Evolutionary conservation across 768 basidiomycete genomes (phyloP).

Genomic region (Rhodocollybia butyracea): DNA sequence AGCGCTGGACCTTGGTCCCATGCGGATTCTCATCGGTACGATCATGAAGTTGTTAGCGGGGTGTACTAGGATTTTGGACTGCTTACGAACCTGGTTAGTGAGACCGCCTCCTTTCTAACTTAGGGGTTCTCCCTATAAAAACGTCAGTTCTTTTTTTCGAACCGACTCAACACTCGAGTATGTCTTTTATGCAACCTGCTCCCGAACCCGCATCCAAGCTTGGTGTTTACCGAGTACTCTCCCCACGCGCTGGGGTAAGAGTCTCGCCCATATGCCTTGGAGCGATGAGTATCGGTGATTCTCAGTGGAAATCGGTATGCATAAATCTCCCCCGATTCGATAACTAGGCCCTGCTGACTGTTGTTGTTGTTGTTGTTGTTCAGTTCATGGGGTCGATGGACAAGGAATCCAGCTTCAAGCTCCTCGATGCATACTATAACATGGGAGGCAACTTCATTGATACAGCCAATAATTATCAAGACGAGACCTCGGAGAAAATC

Average conservation of each 20-base stretch:
- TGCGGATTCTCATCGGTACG: too few relatives aligned
- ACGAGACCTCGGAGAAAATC: conserved; percentile 35
- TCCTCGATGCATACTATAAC: conserved; percentile 40
- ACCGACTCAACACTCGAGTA: not conserved
- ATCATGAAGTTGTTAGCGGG: too few relatives aligned
- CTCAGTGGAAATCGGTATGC: conserved; percentile 19
- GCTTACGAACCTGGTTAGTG: not conserved
- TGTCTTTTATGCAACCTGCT: conserved; percentile 1
- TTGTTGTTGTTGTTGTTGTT: not conserved
- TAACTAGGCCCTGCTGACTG: too few relatives aligned
- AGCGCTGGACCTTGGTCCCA: too few relatives aligned
- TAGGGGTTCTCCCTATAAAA: too few relatives aligned
- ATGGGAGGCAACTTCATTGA: conserved; percentile 32
- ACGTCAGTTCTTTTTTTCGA: not conserved
- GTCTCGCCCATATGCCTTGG: conserved; percentile 37
- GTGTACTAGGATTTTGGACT: too few relatives aligned
- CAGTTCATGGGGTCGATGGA: conserved; percentile 34
- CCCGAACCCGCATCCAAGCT: conserved; percentile 22
- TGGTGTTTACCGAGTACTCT: conserved; percentile 27
- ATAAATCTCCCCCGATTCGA: not conserved
- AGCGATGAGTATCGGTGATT: conserved; percentile 34
- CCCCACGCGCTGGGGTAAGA: conserved; percentile 26
- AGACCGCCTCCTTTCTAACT: too few relatives aligned
- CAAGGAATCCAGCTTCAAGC: conserved; percentile 37
- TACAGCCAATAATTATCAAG: conserved; percentile 29